phyloP scores from a whole-genome alignment of 2,329 filamentous ascomycete species.

The Claviceps sp. region DNA sequence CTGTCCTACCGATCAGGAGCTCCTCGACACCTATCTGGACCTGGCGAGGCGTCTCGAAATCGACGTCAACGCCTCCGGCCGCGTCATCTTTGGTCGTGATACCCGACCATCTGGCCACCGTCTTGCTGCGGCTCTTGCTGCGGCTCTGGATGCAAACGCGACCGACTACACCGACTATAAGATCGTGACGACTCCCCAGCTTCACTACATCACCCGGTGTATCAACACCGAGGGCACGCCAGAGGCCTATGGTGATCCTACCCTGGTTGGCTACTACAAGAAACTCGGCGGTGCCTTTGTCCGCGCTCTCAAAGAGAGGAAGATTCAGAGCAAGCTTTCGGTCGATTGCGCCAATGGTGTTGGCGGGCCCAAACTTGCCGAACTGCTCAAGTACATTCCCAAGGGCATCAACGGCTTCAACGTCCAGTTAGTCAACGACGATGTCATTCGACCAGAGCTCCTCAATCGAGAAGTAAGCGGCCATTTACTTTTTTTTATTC shows the following conservation, averaged over 20 bases:
- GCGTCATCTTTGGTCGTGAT: slow-evolving; percentile 82
- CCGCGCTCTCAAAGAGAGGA: slow-evolving; percentile 64
- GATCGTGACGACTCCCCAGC: slow-evolving; percentile 88
- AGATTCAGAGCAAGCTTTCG: slow-evolving; percentile 58
- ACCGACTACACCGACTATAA: slow-evolving; percentile 74
- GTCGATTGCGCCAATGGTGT: slow-evolving; percentile 97
- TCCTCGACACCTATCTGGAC: slow-evolving; percentile 62
- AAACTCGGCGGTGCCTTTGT: slow-evolving; percentile 81
- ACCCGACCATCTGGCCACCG: slow-evolving; percentile 83
- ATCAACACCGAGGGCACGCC: slow-evolving; percentile 84
- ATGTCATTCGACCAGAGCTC: slow-evolving; percentile 77
- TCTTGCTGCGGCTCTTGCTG: slow-evolving; percentile 65
- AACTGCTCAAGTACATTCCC: slow-evolving; percentile 74
- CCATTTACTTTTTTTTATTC: background rate
- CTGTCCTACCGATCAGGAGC: slow-evolving; percentile 57
- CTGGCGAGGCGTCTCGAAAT: slow-evolving; percentile 66
- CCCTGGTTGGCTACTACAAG: slow-evolving; percentile 86
- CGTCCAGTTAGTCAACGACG: slow-evolving; percentile 82
- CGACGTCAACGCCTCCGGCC: slow-evolving; percentile 54
- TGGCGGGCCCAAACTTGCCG: slow-evolving; percentile 77
- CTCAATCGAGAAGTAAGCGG: slow-evolving; percentile 70
- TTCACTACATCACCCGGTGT: slow-evolving; percentile 92
- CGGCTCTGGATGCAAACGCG: slow-evolving; percentile 63
- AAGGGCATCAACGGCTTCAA: slow-evolving; percentile 57
- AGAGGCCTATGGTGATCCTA: slow-evolving; percentile 76